Evolutionary conservation across 352 stramenopile species (phyloP), one percentile per base, ranked within the genome.

Genomic region (Pythium volutum): DNA sequence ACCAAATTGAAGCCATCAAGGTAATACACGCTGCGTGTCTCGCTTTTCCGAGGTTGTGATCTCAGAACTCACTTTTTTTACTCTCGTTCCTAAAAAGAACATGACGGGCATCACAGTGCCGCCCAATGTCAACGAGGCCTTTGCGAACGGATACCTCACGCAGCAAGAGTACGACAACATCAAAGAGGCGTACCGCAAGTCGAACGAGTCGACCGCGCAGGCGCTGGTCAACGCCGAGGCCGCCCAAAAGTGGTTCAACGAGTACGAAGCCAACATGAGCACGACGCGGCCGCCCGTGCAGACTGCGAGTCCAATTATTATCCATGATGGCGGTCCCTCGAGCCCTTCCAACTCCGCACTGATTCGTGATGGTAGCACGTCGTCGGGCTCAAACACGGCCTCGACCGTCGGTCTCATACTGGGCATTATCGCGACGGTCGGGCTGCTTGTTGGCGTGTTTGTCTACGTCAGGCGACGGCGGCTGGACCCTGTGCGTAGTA

Each of bases 161-260:
- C 47, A 64, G 26, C 34, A 56, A 26, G 6, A 57, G 34, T 64
- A 64, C 57, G 47, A 64, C 36, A 50, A 42, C 16, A 22, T 64
- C 36, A 51, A 50, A 38, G 36, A 47, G 0, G 27, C n/a, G 11
- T 64, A 57, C 47, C 33, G 41, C 15, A 11, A 47, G 16, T n/a
- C 36, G 1, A 64, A 64, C 47, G 43, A 55, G 57, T 57, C 57
- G 26, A 27, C 42, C n/a, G 36, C 23, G 22, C n/a, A 51, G 10
- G 41, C 38, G 33, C 57, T 64, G 4, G 22, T 41, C 11, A 50
- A 55, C 16, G 57, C 57, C 25, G 46, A 64, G 38, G 47, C 34
- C 12, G 23, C 22, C 12, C n/a, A 62, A 14, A 26, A 46, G 27
- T 62, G 45, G 43, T 55, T 55, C 31, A 51, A 62, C 25, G 33